Base-by-base conservation (phyloP, 1,284 basidiomycete species). In the Apiotrichum siamense region DNA sequence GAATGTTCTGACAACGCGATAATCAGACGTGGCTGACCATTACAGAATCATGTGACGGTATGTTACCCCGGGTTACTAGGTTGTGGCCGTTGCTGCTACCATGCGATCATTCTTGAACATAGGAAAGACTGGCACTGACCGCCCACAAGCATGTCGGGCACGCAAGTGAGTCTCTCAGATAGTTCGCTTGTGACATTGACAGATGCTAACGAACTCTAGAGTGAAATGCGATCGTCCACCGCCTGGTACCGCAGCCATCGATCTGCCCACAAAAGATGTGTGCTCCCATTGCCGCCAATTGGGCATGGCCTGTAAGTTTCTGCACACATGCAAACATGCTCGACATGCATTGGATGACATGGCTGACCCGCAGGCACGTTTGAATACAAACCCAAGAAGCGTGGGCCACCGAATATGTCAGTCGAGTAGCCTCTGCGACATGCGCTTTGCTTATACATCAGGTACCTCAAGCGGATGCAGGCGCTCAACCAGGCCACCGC, bases 351-450 rank as follows among this genome's bases (percentile, higher is more conserved):
- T 24, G 26, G 29, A 9, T 18, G 11, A 24, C 20, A 11, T n/a
- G 15, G 7, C 44, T 27, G 36, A 46, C 23, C 12, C 3, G 18
- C 47, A 72, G 69, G 69, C 70, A 90, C 87, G 1, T 92, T 90
- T 63, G 86, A 90, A 63, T 91, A 91, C 69, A 86, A 87, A 71
- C 88, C 88, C 17, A 90, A 89, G 78, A 91, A 91, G 73, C 79
- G 88, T 51, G 88, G 88, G 0, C 88, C 88, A 4, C 88, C 88
- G 1, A 91, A 91, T 71, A 77, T 90, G 86, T 90, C n/a, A n/a
- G n/a, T n/a, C n/a, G 69, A 74, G 83, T 77, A 12, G 4, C 11
- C 12, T 12, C 21, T 4, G 17, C 20, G 7, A n/a, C 4, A 18
- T 21, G n/a, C n/a, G 11, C 12, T 15, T 4, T 18, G 20, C 24